Base-by-base conservation (phyloP, 371 early-diverging fungal genomes). In the Vairimorpha apis region DNA sequence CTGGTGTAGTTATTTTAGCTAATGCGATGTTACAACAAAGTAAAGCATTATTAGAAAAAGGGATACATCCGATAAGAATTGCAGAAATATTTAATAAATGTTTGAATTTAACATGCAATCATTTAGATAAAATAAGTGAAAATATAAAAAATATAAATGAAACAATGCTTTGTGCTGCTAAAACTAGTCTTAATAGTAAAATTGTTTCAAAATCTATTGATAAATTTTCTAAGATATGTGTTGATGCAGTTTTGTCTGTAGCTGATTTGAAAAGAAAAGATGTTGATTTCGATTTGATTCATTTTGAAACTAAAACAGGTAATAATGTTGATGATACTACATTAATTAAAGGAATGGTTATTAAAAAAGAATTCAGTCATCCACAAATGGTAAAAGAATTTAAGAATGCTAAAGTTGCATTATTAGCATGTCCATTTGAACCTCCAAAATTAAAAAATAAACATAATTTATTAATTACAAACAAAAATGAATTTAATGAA, bases 371-470 rank as follows among this genome's bases (percentile, higher is more conserved):
- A 81, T 91, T 98, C 85, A 93, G 94, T 23, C 99, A 98, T 82
- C 94, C 96, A 47, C 97, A 98, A 85, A 99, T 98, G 99, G 90
- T 90, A 53, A 93, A 93, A 75, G 90, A 91, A 81, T 86, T 97
- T 70, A 85, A 86, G 65, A 89, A 97, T 82, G 96, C 93, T 81
- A 91, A 90, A 84, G 90, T 99, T 76, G 97, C 97, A 44, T 91
- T 99, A 72, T 84, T 99, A 41, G 95, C 95, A 38, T 98, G 98
- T 85, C 94, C 99, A 37, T 99, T 99, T 83, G 99, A 99, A 87
- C 98, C 97, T 58, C 98, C 98, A 74, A 95, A 96, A 87, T 93
- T 98, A 79, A 98, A 99, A 87, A 97, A 95, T 79, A 98, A 99
- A 89, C 97, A 97, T 83, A 92, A 92, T 87, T 87, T 98, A 60